Conservation (phyloP, 305 asterid genomes). For the Vinca major region DNA sequence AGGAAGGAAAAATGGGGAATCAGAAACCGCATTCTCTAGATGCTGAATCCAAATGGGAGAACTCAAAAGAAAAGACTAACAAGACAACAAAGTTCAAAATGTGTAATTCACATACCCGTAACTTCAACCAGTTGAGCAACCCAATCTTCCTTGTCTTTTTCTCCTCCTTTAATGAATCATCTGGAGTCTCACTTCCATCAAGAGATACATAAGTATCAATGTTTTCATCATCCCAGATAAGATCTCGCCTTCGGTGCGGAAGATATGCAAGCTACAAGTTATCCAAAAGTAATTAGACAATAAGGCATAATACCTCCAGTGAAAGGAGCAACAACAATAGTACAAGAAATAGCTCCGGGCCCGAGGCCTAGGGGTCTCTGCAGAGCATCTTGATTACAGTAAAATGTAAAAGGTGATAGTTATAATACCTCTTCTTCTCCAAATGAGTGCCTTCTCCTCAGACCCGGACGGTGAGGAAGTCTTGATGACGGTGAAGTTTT, state of each 20-base stretch:
- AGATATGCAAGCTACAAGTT: slow-evolving; percentile 91
- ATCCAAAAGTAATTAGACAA: neutral
- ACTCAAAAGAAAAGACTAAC: neutral
- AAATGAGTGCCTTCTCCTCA: slow-evolving; percentile 91
- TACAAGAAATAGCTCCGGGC: neutral
- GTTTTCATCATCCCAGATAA: slow-evolving; percentile 76
- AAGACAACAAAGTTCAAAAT: neutral
- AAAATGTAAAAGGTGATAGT: slow-evolving; percentile 2
- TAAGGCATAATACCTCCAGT: neutral
- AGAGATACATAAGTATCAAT: slow-evolving; percentile 49
- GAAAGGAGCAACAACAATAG: neutral
- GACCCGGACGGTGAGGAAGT: slow-evolving; percentile 61
- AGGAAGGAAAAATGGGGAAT: neutral
- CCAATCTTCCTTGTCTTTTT: slow-evolving; percentile 81
- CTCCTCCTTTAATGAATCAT: slow-evolving; percentile 60
- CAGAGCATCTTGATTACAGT: neutral
- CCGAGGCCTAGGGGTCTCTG: neutral
- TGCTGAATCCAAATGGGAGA: neutral
- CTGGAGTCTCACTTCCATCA: slow-evolving; percentile 60
- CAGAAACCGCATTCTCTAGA: neutral
- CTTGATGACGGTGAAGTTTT: slow-evolving; percentile 75
- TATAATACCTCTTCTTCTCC: slow-evolving; percentile 95
- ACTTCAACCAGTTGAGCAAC: slow-evolving; percentile 84
- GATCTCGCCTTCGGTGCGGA: slow-evolving; percentile 93
- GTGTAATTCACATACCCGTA: slow-evolving; percentile 43